Percentiles rank a stretch among this genome's conserved stretches.
Conservation (phyloP, 1,284 basidiomycete species). For the Sphaerobolus stellatus region DNA sequence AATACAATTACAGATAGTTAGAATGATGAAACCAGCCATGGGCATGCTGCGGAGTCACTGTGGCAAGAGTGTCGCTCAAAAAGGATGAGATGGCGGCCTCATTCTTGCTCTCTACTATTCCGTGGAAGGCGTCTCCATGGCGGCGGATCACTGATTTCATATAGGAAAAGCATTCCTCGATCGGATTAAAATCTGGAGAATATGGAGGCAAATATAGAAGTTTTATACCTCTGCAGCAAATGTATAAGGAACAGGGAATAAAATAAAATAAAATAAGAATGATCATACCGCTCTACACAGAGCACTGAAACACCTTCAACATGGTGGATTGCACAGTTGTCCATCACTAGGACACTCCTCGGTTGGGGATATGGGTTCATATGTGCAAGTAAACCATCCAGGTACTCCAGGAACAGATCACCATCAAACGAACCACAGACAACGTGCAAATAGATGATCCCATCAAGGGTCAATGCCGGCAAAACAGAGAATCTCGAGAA, state of each 20-base stretch:
- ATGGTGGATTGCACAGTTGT: constrained; percentile 31
- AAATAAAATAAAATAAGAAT: neutral
- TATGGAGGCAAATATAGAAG: constrained; percentile 28
- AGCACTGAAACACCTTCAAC: constrained; percentile 20
- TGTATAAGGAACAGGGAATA: neutral
- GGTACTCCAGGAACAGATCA: constrained; percentile 20
- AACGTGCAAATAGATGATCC: constrained; percentile 23
- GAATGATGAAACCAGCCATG: constrained; percentile 26
- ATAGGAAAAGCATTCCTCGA: constrained; percentile 24
- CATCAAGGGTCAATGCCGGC: constrained; percentile 22
- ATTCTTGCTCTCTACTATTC: constrained; percentile 3
- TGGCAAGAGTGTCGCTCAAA: constrained; percentile 20
- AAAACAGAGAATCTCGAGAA: constrained; percentile 20
- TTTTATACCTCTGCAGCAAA: constrained; percentile 17
- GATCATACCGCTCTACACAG: constrained; percentile 18
- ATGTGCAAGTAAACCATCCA: constrained; percentile 18
- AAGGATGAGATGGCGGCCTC: constrained; percentile 15
- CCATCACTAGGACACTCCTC: constrained; percentile 27
- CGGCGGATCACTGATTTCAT: constrained; percentile 23
- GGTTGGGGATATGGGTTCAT: constrained; percentile 26
- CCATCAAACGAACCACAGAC: constrained; percentile 23
- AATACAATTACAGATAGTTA: constrained; percentile 17
- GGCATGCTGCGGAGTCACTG: constrained; percentile 26
- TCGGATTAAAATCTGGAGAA: constrained; percentile 27
- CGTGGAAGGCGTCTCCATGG: constrained; percentile 15